Conservation (phyloP, 1,284 basidiomycete genomes). For the Pisolithus thermaeus region DNA sequence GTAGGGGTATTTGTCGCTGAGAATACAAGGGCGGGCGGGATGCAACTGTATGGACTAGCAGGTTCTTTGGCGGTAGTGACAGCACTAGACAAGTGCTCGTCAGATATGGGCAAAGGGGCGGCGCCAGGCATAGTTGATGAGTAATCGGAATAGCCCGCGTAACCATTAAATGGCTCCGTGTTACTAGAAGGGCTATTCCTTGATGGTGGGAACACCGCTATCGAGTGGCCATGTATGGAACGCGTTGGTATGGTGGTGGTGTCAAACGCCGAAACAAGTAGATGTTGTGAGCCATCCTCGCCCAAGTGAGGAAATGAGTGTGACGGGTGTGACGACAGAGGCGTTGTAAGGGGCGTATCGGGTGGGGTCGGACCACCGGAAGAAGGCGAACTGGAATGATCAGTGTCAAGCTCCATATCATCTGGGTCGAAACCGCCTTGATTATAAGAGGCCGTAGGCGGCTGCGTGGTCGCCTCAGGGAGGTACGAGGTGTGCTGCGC, state of each 20-base stretch:
- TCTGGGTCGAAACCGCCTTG: constrained; percentile 56
- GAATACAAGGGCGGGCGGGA: constrained; percentile 63
- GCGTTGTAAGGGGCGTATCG: constrained; percentile 46
- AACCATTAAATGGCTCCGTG: constrained; percentile 48
- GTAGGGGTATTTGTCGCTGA: constrained; percentile 34
- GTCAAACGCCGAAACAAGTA: constrained; percentile 44
- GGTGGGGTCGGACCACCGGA: constrained; percentile 43
- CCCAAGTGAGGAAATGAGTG: constrained; percentile 46
- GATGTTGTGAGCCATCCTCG: constrained; percentile 20
- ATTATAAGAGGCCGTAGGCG: constrained; percentile 17
- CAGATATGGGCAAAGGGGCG: constrained; percentile 30
- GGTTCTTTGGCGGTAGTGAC: constrained; percentile 27
- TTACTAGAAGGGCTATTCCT: constrained; percentile 25
- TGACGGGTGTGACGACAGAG: constrained; percentile 36
- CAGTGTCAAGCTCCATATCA: constrained; percentile 74
- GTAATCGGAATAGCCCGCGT: constrained; percentile 61
- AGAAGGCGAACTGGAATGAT: constrained; percentile 44
- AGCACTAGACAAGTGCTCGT: constrained; percentile 22
- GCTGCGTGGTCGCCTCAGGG: constrained; percentile 13
- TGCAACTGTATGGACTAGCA: constrained; percentile 38
- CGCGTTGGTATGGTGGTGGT: constrained; percentile 42
- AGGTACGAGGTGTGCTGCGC: constrained; percentile 12
- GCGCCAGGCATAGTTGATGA: constrained; percentile 58
- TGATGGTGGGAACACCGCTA: constrained; percentile 23
- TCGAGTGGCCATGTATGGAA: constrained; percentile 24